Conservation (phyloP, 2,329 filamentous ascomycete species). For the Fusarium algeriense region DNA sequence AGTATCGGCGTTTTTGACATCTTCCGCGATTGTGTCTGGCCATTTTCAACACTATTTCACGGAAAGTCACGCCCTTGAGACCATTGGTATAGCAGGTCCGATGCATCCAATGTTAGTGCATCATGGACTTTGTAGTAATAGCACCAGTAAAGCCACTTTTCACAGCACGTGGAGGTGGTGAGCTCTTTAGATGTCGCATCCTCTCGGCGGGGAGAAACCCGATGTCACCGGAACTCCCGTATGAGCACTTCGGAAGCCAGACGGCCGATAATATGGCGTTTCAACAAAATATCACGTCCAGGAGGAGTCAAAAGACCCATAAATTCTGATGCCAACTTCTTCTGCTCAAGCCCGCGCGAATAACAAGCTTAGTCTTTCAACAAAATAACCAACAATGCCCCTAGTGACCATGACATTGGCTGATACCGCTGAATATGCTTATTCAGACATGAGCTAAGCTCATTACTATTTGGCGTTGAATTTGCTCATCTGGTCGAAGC, state of each 20-base stretch:
- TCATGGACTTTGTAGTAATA: not conserved
- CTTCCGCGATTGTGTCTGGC: conserved; percentile 14
- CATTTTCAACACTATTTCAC: conserved; percentile 14
- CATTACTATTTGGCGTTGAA: conserved; percentile 19
- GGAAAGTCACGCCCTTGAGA: conserved; percentile 18
- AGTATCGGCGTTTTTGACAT: conserved; percentile 9
- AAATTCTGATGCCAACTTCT: conserved; percentile 20
- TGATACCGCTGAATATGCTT: conserved; percentile 22
- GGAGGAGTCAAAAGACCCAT: conserved; percentile 13
- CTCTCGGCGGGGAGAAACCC: conserved; percentile 35
- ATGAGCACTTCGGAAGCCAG: not conserved
- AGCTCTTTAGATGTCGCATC: conserved; percentile 1
- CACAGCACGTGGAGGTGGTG: conserved; percentile 31
- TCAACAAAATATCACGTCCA: not conserved
- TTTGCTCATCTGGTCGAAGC: not conserved
- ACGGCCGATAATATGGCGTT: not conserved
- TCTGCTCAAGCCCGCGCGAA: conserved; percentile 34
- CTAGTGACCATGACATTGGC: conserved; percentile 3
- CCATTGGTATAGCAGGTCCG: conserved; percentile 1
- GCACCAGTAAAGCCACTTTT: conserved; percentile 5
- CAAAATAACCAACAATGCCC: conserved; percentile 1
- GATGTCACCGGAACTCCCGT: conserved; percentile 19
- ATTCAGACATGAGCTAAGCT: conserved; percentile 9
- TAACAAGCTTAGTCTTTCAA: conserved; percentile 11
- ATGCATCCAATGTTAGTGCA: not conserved